Evolutionary conservation across 2,329 filamentous ascomycete species (phyloP).

Genomic region (Boeremia lycopersici): DNA sequence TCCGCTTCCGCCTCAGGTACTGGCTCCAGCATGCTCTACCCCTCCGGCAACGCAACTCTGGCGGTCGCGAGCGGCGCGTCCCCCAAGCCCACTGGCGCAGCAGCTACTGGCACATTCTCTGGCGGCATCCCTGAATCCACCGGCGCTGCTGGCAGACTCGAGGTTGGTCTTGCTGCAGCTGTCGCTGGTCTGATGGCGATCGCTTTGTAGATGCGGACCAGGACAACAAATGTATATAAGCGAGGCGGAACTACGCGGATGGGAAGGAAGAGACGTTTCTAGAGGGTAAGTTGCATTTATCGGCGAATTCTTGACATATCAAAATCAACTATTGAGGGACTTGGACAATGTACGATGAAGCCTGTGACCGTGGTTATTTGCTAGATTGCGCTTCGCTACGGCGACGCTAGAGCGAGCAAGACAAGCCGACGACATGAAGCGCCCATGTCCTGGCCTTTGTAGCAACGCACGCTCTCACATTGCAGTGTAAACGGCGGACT

Average conservation of each 20-base stretch:
- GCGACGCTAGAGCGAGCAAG: too few species aligned
- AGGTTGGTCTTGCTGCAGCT: slow-evolving; percentile 32
- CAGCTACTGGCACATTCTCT: slow-evolving; percentile 15
- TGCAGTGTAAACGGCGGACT: too few species aligned
- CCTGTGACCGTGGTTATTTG: too few species aligned
- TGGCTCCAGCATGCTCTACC: slow-evolving; percentile 9
- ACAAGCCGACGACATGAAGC: too few species aligned
- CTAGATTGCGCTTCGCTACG: too few species aligned
- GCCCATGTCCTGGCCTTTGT: too few species aligned
- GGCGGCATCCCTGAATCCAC: slow-evolving; percentile 19
- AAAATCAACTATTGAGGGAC: background rate
- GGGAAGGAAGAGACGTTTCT: background rate
- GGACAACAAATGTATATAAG: background rate
- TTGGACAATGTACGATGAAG: too few species aligned
- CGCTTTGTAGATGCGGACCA: slow-evolving; percentile 28
- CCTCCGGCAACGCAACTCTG: slow-evolving; percentile 16
- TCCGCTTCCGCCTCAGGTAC: slow-evolving; percentile 23
- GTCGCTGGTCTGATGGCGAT: slow-evolving; percentile 33
- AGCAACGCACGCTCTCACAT: too few species aligned
- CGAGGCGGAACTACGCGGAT: background rate
- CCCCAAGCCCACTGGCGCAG: slow-evolving; percentile 13
- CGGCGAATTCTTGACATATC: background rate
- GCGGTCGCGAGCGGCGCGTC: slow-evolving; percentile 18
- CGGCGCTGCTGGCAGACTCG: slow-evolving; percentile 30
- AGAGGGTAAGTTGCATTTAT: background rate